Percentiles rank a stretch among this genome's conserved stretches.
These are phyloP conservation scores for Phytophthora pinifolia DNA, from an alignment of 352 stramenopile genomes.

Conservation along the genomic window DNA sequence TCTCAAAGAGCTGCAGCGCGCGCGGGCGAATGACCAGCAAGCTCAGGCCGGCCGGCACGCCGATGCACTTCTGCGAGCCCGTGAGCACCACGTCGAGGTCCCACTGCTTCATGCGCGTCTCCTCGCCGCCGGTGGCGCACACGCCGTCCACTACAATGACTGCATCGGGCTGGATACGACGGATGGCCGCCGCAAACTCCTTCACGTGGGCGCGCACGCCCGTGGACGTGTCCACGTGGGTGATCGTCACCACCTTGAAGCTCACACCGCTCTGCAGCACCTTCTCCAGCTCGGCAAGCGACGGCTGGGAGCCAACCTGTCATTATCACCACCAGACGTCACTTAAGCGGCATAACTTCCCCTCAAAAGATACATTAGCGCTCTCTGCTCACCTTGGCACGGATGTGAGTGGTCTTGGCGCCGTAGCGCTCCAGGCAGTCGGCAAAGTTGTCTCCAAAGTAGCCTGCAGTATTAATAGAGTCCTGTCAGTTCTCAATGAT, in stretches of 20 bases:
- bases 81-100: constrained; percentile 80
- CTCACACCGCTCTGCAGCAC: constrained; percentile 35
- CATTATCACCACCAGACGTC: neutral
- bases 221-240: constrained; percentile 79
- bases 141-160: constrained; percentile 73
- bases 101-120: constrained; percentile 82
- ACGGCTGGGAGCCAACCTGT: constrained; percentile 58
- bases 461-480: constrained; percentile 31
- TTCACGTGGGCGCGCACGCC: constrained; percentile 65
- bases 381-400: constrained; percentile 35
- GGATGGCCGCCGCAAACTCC: constrained; percentile 54
- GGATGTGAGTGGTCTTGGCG: constrained; percentile 59
- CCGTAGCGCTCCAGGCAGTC: constrained; percentile 73
- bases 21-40: constrained; percentile 67
- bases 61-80: constrained; percentile 79
- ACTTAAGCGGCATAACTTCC: neutral
- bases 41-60: constrained; percentile 65
- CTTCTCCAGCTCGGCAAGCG: constrained; percentile 46
- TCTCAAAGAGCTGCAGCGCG: constrained; percentile 66
- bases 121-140: constrained; percentile 67
- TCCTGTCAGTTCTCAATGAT: neutral
- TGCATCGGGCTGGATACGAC: constrained; percentile 57
- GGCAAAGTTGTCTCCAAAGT: constrained; percentile 76
- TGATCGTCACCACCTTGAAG: constrained; percentile 78
- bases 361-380: neutral